Evolutionary conservation across 352 stramenopile genomes (phyloP), one percentile per base, ranked within the genome.

Genomic region (Pythium rishiriense): DNA sequence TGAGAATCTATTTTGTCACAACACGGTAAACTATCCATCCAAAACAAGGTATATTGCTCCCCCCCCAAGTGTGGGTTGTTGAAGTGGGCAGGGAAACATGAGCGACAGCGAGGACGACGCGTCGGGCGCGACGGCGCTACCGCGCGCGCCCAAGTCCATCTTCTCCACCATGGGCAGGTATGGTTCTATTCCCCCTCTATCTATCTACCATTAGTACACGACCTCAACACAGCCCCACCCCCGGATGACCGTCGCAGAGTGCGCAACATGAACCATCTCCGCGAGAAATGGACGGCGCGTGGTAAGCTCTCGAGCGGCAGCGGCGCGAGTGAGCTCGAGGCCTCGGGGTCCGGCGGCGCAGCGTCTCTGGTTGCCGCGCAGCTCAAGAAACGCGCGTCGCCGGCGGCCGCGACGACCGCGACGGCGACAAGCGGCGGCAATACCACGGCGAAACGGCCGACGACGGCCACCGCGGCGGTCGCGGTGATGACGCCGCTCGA

Each of bases 181-280:
- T 22, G 51, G 43, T 28, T 41, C 29, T 0, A 28, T 28, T 1
- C n/a, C 21, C 25, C 15, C 46, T 35, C 7, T 29, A 10, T 49
- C n/a, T 11, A 12, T n/a, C n/a, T n/a, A n/a, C n/a, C n/a, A n/a
- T n/a, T n/a, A n/a, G n/a, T n/a, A n/a, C n/a, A n/a, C n/a, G n/a
- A n/a, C n/a, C n/a, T n/a, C 33, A 17, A 4, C 9, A 39, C 33
- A 14, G 33, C n/a, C n/a, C n/a, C n/a, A n/a, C n/a, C n/a, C n/a
- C n/a, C n/a, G n/a, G n/a, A n/a, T n/a, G n/a, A n/a, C n/a, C 33
- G 33, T 39, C 4, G 7, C 41, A 70, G 63, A 12, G 63, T 69
- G 39, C 62, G 56, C 49, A 70, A 69, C 46, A 72, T 73, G 61
- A 73, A 73, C 47, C 66, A 73, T 14, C 31, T 73, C 29, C 66